Evolutionary conservation across 208 protist species (phyloP), one percentile per base, ranked within the genome.

Genomic region (Kentomonas sorsogonicus): DNA sequence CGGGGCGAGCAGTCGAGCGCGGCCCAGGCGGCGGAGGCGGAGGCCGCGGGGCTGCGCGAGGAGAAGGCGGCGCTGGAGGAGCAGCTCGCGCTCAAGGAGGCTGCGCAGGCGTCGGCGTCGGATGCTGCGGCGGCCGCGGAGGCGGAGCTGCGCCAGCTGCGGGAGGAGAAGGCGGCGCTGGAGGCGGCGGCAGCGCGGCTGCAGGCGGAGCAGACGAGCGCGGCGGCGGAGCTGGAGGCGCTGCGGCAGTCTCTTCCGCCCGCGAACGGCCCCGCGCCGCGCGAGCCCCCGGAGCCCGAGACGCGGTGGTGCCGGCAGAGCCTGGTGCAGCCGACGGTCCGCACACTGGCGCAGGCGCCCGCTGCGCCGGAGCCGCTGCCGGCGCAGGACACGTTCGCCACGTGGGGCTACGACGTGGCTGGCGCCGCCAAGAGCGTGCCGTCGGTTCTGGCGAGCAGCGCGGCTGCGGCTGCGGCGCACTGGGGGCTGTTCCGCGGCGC

Each of bases 401-500:
- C 59, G 23, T 86, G 79, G 72, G 65, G 38, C 0, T 86, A 76
- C 61, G 79, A 86, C 56, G 63, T 53, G 18, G 51, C 72, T 0
- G 66, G 54, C 13, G 53, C 61, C 13, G 52, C 65, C 0, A 43
- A 57, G 26, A 43, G 56, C 13, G 69, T 80, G n/a, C 56, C 60
- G 5, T 83, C 71, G n/a, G 50, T 82, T 13, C 57, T 89, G 10
- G 60, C 83, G 55, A 66, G 63, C 27, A 56, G 77, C 11, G 85
- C 81, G 9, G 39, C 59, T 16, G 67, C 72, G 31, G 69, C 78
- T 23, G 85, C 76, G 10, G 50, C 55, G 23, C 43, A 69, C 22
- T 86, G 79, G 81, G 30, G 56, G 1, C 69, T 93, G 18, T 87
- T 86, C 51, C 27, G 55, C n/a, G n/a, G n/a, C n/a, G n/a, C n/a